phyloP scores from a whole-genome alignment of 2,329 filamentous ascomycete species.

The Cytospora piceae region DNA sequence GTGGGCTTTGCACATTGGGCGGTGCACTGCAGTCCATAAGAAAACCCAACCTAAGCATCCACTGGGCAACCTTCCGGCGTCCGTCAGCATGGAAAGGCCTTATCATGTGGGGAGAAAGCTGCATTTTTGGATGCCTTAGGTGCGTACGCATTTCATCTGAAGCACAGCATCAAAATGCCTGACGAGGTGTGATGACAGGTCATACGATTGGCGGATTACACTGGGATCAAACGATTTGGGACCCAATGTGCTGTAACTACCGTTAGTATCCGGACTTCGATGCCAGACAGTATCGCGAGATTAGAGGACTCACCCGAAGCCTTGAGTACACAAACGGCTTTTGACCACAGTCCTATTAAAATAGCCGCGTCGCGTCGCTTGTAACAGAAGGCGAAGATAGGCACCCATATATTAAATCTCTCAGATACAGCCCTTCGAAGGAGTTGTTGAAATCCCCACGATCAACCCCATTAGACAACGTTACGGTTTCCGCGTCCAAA shows the following conservation, averaged over 20 bases:
- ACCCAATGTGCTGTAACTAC: too few species aligned
- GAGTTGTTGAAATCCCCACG: neutral
- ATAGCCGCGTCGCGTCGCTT: neutral
- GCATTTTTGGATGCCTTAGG: neutral
- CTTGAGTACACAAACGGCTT: too few species aligned
- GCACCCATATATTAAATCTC: neutral
- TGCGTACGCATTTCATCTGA: neutral
- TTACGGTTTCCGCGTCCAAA: neutral
- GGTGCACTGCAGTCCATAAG: neutral
- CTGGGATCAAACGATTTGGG: neutral
- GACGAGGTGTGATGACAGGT: neutral
- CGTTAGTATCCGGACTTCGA: neutral
- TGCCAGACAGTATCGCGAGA: neutral
- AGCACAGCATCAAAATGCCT: neutral
- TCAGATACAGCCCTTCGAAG: neutral
- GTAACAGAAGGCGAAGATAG: neutral
- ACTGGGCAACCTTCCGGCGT: neutral
- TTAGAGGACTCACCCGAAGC: too few species aligned
- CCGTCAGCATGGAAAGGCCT: neutral
- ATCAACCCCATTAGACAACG: neutral
- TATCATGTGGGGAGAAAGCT: neutral
- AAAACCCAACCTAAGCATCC: neutral
- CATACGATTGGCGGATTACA: too few species aligned
- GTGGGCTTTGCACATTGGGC: neutral
- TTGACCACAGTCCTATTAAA: neutral